Evolutionary conservation across 2,329 filamentous ascomycete genomes (phyloP), one percentile per base, ranked within the genome.

Genomic region (Hypoxylon sp.): DNA sequence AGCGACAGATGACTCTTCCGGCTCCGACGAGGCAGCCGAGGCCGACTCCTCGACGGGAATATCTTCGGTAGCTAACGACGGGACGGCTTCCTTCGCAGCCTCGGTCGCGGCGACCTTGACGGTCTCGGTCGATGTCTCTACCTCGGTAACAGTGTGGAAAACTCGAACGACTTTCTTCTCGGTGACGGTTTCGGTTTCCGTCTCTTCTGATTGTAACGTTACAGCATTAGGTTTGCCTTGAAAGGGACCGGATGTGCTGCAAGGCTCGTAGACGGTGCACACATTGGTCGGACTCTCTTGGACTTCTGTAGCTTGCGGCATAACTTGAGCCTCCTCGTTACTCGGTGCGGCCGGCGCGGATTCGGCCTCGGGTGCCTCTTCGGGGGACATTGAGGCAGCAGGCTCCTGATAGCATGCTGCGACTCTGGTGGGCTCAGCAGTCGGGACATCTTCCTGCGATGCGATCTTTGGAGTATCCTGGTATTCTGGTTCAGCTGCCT

Each of bases 101-200:
- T 67, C 62, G 7, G 64, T 61, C 4, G 58, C 23, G n/a, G 62
- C 53, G 17, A 72, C 68, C 38, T 70, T 68, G 52, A 75, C 63
- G 2, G 68, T 80, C 64, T 81, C 77, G 0, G 70, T 73, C 6
- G 71, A 68, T 6, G 70, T 79, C 67, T 79, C 75, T 5, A 65
- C 46, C 1, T 82, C 58, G 1, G 77, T 78, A n/a, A 79, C 72
- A 1, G 76, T 80, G 67, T 81, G 77, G 9, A 81, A 73, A 5
- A 81, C 70, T 2, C 74, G 75, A 10, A 81, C 74, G 0, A 77
- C 67, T 51, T 74, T 77, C 43, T 72, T 75, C 50, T 76, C 70
- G 17, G 72, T 74, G 14, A 77, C 72, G 0, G 72, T 75, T 55
- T 78, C 72, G 1, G 73, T 76, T 53, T 78, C 72, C 1, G 72